Evolutionary conservation across 2,329 filamentous ascomycete species (phyloP).

Genomic region (Fusarium subtropicale): DNA sequence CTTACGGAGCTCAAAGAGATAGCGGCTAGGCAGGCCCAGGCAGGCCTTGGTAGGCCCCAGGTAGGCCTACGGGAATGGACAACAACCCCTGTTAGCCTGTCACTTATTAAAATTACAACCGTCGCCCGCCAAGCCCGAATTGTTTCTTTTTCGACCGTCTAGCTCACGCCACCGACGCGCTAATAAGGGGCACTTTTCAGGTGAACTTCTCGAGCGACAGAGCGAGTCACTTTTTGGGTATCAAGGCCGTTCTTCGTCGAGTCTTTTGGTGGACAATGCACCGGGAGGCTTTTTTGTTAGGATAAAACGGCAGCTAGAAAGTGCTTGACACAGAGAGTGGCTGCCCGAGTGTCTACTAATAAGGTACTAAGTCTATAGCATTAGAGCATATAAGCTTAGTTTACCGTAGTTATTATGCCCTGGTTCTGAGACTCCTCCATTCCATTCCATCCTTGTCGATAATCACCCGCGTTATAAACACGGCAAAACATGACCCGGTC

Average conservation of each 20-base stretch:
- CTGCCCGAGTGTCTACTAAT: background rate
- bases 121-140: conserved; percentile 27
- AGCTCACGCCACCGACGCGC: conserved; percentile 42
- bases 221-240: conserved; percentile 15
- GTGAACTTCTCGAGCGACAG: conserved; percentile 2
- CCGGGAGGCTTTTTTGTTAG: conserved; percentile 19
- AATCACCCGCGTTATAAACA: conserved; percentile 12
- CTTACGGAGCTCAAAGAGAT: no score
- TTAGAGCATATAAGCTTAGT: conserved; percentile 1
- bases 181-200: conserved; percentile 35
- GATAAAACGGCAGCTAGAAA: background rate
- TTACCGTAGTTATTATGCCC: conserved; percentile 7
- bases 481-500: conserved; percentile 1
- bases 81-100: conserved; percentile 22
- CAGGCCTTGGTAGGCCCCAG: background rate
- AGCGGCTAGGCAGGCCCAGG: no score
- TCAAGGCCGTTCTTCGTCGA: conserved; percentile 18
- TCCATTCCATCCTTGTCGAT: conserved; percentile 12
- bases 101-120: conserved; percentile 25
- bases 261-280: background rate
- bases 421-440: background rate
- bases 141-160: conserved; percentile 25
- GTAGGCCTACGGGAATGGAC: background rate
- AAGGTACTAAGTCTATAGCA: conserved; percentile 6
- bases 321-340: background rate